phyloP scores from a whole-genome alignment of 495 filamentous ascomycete species.

The Melanomma pulvis-pyrius region DNA sequence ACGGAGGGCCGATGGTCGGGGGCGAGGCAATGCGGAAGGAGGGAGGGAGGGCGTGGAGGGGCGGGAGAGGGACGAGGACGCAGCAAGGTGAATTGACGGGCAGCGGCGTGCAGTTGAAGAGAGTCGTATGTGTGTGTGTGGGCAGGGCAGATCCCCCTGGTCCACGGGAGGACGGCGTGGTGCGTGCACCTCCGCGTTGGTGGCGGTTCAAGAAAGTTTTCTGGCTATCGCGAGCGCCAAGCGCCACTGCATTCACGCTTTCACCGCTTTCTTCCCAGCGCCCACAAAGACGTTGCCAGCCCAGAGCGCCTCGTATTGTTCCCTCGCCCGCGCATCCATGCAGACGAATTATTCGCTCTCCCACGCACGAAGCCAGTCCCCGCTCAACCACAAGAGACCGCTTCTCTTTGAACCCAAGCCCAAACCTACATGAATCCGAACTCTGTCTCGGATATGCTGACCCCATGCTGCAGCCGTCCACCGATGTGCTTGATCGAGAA shows the following conservation, averaged over 20 bases:
- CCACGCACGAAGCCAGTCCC: too few relatives aligned
- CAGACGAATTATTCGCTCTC: too few relatives aligned
- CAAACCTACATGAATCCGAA: too few relatives aligned
- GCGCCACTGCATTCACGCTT: neutral
- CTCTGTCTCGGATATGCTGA: too few relatives aligned
- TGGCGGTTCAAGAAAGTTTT: conserved; percentile 21
- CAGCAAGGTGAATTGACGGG: neutral
- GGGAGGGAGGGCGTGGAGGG: neutral
- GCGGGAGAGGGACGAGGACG: neutral
- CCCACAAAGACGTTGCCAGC: conserved; percentile 12
- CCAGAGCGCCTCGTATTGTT: conserved; percentile 30
- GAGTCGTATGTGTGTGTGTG: neutral
- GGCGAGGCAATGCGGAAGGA: conserved; percentile 5
- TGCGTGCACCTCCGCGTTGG: conserved; percentile 1
- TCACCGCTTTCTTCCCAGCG: conserved; percentile 17
- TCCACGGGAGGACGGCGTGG: too few relatives aligned
- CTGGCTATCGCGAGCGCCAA: conserved; percentile 5
- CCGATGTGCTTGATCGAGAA: too few relatives aligned
- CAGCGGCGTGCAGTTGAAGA: neutral
- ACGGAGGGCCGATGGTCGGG: neutral
- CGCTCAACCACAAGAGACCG: too few relatives aligned
- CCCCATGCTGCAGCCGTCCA: too few relatives aligned
- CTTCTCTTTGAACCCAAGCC: too few relatives aligned
- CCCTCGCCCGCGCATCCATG: too few relatives aligned
- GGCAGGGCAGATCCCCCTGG: conserved; percentile 1